Base-by-base conservation (phyloP, 371 early-diverging fungal species). In the Rhizopus arrhizus region DNA sequence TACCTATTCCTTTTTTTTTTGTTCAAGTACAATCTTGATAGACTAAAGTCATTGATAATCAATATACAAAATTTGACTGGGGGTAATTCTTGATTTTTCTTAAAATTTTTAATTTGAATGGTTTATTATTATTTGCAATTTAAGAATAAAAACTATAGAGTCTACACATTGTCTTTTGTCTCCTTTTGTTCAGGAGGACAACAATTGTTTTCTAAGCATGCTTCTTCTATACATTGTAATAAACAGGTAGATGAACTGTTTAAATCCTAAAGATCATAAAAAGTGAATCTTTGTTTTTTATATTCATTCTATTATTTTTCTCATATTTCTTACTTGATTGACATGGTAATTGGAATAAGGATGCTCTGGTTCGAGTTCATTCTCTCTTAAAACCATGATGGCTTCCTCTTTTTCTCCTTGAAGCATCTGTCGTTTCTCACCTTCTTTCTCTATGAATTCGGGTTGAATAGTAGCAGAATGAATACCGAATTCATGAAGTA, bases 381-480 rank as follows among this genome's bases (percentile, higher is more conserved):
- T 2, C 22, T 22, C 22, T 22, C 22, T 22, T 22, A 22, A 22
- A 22, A 2, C 2, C 22, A 22, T 22, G 22, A 22, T 12, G 8
- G 31, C 42, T 15, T 9, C 13, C 15, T 54, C 45, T 3, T 56
- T 34, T 10, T 38, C n/a, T 11, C 2, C 15, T 16, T 10, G 32
- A 43, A 43, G 3, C 9, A 1, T 6, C 13, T 33, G 15, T 35
- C 48, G 46, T 42, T 65, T 43, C 12, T 58, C 52, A 6, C 42
- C 7, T 34, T 53, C 38, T 52, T 67, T 54, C 5, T 74, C 75
- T 5, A 84, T 77, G 75, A 93, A 94, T 69, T 96, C 96, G 3
- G 95, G 95, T 69, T 95, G 95, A 40, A 96, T 89, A 0, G 95
- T 95, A 4, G 87, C 90, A 13, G 91, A 90, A 66, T 96, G 95